phyloP scores from a whole-genome alignment of 306 rosid genomes.

The Sesbania bispinosa region DNA sequence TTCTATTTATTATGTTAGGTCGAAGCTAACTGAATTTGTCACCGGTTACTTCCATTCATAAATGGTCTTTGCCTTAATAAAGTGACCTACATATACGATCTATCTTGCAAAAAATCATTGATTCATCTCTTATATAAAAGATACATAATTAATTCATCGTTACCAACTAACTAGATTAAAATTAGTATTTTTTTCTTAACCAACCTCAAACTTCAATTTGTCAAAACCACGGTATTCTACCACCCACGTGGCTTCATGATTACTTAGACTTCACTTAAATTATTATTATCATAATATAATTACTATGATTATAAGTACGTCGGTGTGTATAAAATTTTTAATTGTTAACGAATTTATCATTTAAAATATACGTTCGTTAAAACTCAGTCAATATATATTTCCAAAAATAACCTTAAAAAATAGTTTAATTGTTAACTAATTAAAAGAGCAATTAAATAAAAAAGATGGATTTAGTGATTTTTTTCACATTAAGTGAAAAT shows the following conservation, averaged over 20 bases:
- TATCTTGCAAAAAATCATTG: conserved; percentile 12
- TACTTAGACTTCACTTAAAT: too few species aligned
- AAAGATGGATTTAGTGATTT: background rate
- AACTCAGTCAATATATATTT: background rate
- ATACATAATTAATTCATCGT: background rate
- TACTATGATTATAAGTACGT: too few species aligned
- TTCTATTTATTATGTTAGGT: conserved; percentile 64
- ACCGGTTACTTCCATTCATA: conserved; percentile 49
- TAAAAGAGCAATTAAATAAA: background rate
- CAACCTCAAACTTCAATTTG: background rate
- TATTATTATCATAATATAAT: too few species aligned
- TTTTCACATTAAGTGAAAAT: background rate
- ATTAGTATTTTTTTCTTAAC: conserved; percentile 16
- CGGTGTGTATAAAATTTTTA: too few species aligned
- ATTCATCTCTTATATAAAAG: background rate
- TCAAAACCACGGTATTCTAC: background rate
- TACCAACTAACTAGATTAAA: background rate
- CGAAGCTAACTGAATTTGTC: conserved; percentile 52
- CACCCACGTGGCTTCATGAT: conserved; percentile 8
- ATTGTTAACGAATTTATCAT: too few species aligned
- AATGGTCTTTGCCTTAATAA: conserved; percentile 45
- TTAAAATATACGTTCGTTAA: background rate
- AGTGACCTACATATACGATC: conserved; percentile 28
- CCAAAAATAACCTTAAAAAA: too few species aligned
- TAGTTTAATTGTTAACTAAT: too few species aligned